Base-by-base conservation (phyloP, 1,284 basidiomycete genomes). In the Cutaneotrichosporon sp. region DNA sequence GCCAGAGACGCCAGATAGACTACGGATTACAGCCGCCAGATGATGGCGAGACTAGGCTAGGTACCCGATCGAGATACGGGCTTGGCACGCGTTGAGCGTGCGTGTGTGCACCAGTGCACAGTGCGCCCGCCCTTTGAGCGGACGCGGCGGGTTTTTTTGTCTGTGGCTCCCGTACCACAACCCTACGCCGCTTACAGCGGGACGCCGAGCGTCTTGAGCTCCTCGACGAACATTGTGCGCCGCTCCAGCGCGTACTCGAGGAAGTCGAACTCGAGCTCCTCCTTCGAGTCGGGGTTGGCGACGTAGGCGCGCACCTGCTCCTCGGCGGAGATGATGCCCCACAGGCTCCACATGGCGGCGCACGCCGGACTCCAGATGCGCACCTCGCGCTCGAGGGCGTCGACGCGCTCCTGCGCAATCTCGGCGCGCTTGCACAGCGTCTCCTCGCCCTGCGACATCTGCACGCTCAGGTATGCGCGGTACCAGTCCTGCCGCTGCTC, bases 321-420 rank as follows among this genome's bases (percentile, higher is more conserved):
- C 67, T 87, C 86, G 2, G 91, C 92, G 77, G 95, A 92, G 11
- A 97, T 87, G 63, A 97, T 82, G 3, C 91, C 92, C 94, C 94
- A 97, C 34, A 97, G 81, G 9, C 88, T 86, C 92, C 94, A 97
- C 85, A 90, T 88, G 8, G 86, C 91, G 71, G 93, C 91, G 27
- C 89, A 89, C 5, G 90, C 88, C 16, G 93, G 89, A 69, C 88
- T 89, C 94, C 94, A 97, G 7, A 86, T 82, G 45, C 81, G 83
- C 45, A 95, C 90, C 76, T 94, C 89, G 38, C 83, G 79, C 66
- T 95, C 92, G 49, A 97, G 80, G 29, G 70, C 69, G 22, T 73
- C 74, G 9, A 82, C 72, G 56, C 67, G 66, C 22, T 70, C 73
- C 27, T 67, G 58, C 20, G 68, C 59, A 0, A 80, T 72, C 24